Conservation (phyloP, 352 stramenopile species). For the Lagenidium sp. region DNA sequence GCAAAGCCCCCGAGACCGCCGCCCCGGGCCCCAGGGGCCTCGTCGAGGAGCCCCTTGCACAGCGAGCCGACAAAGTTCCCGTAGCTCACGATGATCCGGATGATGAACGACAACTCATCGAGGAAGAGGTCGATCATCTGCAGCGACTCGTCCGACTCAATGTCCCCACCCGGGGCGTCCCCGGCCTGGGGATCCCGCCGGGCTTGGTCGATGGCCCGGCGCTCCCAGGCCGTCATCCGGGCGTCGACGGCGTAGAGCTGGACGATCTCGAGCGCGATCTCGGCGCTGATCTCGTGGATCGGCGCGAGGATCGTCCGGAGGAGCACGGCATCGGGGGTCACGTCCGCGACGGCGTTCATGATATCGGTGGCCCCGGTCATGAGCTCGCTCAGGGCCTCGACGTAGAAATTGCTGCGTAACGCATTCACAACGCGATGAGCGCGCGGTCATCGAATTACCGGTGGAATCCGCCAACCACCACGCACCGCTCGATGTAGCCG, state of each 20-base stretch:
- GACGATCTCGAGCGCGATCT: constrained; percentile 54
- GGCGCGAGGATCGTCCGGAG: constrained; percentile 37
- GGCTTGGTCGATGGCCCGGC: constrained; percentile 46
- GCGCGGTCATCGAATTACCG: too few relatives aligned
- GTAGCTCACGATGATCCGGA: constrained; percentile 68
- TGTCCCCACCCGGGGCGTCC: constrained; percentile 9
- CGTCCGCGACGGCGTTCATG: constrained; percentile 73
- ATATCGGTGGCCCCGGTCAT: constrained; percentile 64
- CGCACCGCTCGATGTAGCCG: constrained; percentile 70
- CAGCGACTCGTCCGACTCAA: constrained; percentile 75
- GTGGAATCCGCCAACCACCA: too few relatives aligned
- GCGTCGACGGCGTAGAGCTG: constrained; percentile 67
- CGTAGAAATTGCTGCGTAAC: constrained; percentile 46
- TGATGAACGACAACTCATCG: constrained; percentile 71
- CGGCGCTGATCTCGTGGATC: constrained; percentile 46
- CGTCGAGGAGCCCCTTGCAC: constrained; percentile 38
- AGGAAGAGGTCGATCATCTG: constrained; percentile 84
- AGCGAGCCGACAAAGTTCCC: constrained; percentile 38
- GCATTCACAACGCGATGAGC: not conserved
- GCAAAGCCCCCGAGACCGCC: constrained; percentile 24
- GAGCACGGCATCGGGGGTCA: constrained; percentile 23
- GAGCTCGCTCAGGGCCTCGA: constrained; percentile 60
- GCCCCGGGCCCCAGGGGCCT: too few relatives aligned
- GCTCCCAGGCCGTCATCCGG: constrained; percentile 70
- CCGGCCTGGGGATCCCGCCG: constrained; percentile 22